Evolutionary conservation across 305 asterid genomes (phyloP), one percentile per base, ranked within the genome.

Genomic region (Rubia tinctorum): DNA sequence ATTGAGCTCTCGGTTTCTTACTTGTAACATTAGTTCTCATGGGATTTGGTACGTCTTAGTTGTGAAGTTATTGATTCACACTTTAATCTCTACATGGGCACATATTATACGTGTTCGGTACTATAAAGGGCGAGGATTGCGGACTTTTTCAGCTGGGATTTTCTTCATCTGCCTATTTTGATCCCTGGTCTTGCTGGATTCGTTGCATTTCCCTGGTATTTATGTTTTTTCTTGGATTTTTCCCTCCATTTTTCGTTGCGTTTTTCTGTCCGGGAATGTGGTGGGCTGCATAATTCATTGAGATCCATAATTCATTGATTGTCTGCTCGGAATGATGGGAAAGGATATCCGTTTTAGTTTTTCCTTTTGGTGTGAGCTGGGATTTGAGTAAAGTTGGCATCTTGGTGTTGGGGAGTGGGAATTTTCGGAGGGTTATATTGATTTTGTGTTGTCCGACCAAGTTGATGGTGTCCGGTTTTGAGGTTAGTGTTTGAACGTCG

Each of bases 321-420:
- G 1, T 53, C 20, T 2, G 17, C 15, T 56, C 10, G 40, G 40
- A 39, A 47, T 30, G 20, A 53, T 25, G 73, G 23, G 39, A 51
- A 34, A 70, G 12, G 49, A 18, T 30, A 18, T 17, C n/a, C n/a
- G 18, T 37, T 51, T 53, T 20, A 2, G 27, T 7, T n/a, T n/a
- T 37, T 7, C 2, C 7, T 71, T 71, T 30, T 17, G 20, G 5
- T 51, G 13, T 10, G 30, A 8, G 73, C 45, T 44, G 55, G 37
- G 37, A 69, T 69, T 69, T 69, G 15, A 6, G 13, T 69, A 37
- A 70, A 70, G 73, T 70, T 53, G 39, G 63, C 47, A 30, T 71
- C 65, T 66, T 55, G 59, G 10, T 53, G 23, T 71, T 39, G 4
- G 59, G 1, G 37, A 6, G 55, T 71, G 74, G 66, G 74, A 37